Conservation (phyloP, 345 rosid species). For the Corchorus olitorius region DNA sequence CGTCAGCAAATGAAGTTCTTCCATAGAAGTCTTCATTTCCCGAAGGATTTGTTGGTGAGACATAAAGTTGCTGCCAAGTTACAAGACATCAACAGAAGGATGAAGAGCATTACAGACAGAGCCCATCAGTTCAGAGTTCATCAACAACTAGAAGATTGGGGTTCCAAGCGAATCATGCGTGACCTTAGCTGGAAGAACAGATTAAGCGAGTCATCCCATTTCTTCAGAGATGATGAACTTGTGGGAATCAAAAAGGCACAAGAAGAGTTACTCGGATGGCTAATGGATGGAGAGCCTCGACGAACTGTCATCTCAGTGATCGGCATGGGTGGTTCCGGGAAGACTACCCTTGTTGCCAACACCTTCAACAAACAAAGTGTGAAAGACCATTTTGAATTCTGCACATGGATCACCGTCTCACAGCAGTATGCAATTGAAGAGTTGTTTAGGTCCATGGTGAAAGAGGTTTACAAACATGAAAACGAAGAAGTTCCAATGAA, state of each 20-base stretch:
- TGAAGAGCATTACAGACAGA: constrained; percentile 35
- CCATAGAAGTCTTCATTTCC: constrained; percentile 24
- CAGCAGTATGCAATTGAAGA: background rate
- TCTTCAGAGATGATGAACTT: constrained; percentile 36
- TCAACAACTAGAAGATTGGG: background rate
- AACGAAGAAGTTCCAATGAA: background rate
- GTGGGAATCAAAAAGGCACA: constrained; percentile 43
- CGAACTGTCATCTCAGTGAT: constrained; percentile 23
- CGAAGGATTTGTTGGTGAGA: constrained; percentile 26
- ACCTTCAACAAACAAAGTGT: constrained; percentile 21
- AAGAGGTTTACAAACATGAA: background rate
- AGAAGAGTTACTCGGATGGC: constrained; percentile 20
- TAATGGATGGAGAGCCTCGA: constrained; percentile 9
- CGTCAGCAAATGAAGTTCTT: constrained; percentile 6
- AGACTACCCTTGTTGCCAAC: constrained; percentile 27
- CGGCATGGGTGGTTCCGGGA: constrained; percentile 36
- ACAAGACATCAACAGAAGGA: constrained; percentile 23
- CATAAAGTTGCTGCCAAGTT: constrained; percentile 34
- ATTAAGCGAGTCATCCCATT: constrained; percentile 34
- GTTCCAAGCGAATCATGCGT: background rate
- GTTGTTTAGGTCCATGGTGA: constrained; percentile 14
- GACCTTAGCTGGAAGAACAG: constrained; percentile 16
- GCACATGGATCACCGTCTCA: constrained; percentile 24
- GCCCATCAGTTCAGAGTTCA: constrained; percentile 29
- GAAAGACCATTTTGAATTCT: constrained; percentile 21